Conservation (phyloP, 1,139 yeast species). For the Kodamaea derodonti region DNA sequence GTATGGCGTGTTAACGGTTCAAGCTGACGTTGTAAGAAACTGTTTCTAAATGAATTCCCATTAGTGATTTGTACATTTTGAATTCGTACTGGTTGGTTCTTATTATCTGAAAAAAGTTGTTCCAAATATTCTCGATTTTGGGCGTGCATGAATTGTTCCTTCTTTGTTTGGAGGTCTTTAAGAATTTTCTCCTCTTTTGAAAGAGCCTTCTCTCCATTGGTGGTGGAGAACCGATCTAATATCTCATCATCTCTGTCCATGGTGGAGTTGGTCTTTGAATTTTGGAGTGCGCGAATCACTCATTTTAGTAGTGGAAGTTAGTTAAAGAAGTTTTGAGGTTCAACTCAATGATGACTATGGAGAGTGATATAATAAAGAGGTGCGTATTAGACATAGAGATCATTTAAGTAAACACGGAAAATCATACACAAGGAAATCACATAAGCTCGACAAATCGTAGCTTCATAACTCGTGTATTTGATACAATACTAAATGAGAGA, state of each 20-base stretch:
- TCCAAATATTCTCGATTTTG: slow-evolving; percentile 42
- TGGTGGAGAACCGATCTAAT: slow-evolving; percentile 23
- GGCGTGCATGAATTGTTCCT: slow-evolving; percentile 30
- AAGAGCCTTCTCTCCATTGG: slow-evolving; percentile 7
- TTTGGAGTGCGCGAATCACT: no score
- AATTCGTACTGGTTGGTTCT: slow-evolving; percentile 42
- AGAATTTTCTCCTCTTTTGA: slow-evolving; percentile 30
- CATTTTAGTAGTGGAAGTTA: no score
- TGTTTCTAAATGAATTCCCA: slow-evolving; percentile 46
- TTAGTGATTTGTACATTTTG: slow-evolving; percentile 54
- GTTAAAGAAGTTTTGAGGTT: no score
- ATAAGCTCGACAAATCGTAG: no score
- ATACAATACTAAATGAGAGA: no score
- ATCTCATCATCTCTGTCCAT: slow-evolving; percentile 21
- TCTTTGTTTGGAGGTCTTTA: slow-evolving; percentile 23
- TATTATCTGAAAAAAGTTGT: slow-evolving; percentile 37
- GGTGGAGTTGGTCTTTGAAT: no score
- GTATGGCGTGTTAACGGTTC: slow-evolving; percentile 37
- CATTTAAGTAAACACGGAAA: no score
- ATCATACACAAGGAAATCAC: no score
- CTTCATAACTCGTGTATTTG: no score
- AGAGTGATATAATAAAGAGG: no score
- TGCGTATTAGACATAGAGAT: no score
- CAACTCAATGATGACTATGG: no score
- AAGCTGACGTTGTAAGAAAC: slow-evolving; percentile 53